phyloP scores from a whole-genome alignment of 2,329 filamentous ascomycete genomes.

The Aspergillus versicolor region DNA sequence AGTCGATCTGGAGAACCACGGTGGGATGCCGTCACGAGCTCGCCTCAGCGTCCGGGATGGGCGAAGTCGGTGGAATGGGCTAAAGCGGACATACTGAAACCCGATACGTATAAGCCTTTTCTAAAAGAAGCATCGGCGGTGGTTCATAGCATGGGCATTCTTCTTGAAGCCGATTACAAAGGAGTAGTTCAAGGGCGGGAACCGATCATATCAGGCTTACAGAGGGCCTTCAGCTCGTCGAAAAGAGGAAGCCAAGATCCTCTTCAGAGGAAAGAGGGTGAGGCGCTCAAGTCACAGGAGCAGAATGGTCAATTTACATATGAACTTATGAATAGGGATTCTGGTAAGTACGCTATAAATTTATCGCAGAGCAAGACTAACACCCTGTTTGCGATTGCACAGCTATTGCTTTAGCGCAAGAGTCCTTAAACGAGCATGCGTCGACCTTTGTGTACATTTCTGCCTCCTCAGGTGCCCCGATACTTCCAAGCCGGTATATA shows the following conservation, averaged over 20 bases:
- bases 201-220: constrained; percentile 74
- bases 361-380: constrained; percentile 3
- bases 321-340: constrained; percentile 94
- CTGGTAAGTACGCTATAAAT: constrained; percentile 41
- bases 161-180: constrained; percentile 98
- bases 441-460: constrained; percentile 83
- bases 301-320: constrained; percentile 81
- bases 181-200: constrained; percentile 81
- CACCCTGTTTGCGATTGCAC: constrained; percentile 31
- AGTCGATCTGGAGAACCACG: constrained; percentile 87
- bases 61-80: constrained; percentile 81
- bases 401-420: constrained; percentile 78
- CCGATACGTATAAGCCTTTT: constrained; percentile 73
- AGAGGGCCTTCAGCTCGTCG: constrained; percentile 70
- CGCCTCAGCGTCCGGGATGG: constrained; percentile 72
- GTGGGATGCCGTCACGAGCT: constrained; percentile 79
- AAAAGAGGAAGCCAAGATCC: constrained; percentile 67
- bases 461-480: constrained; percentile 78
- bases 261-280: constrained; percentile 59
- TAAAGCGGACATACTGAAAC: constrained; percentile 81
- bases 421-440: constrained; percentile 65
- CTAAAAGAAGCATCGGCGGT: constrained; percentile 79
- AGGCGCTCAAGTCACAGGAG: constrained; percentile 64
- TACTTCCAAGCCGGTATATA: constrained; percentile 83
- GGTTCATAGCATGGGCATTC: constrained; percentile 92